Base-by-base conservation (phyloP, 2,329 filamentous ascomycete genomes). In the Teratosphaeria viscida region DNA sequence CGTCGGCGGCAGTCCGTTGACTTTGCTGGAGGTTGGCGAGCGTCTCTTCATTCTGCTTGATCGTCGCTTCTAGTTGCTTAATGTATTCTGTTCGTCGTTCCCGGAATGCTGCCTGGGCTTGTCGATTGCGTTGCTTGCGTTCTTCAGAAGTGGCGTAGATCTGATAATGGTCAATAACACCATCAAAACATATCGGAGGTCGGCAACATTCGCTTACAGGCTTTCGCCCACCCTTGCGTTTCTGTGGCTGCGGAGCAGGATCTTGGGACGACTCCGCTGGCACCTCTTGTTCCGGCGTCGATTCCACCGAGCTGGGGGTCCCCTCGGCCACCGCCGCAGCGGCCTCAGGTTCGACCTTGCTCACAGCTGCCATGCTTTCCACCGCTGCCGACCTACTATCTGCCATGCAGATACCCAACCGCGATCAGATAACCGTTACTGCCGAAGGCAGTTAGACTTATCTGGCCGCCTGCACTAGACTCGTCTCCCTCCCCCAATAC, bases 121-220 rank as follows among this genome's bases (percentile, higher is more conserved):
- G 94, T 68, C 94, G 82, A 73, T 99, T 99, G 65, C 94, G 85
- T 77, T 97, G 94, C 79, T 99, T 97, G 71, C 94, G 87, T 77
- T 99, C 94, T 76, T 99, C 94, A 11, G 94, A 97, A 39, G 94
- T 99, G 58, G 94, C 94, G 81, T 99, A 99, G 65, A 96, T 96
- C 92, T 96, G 63, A 52, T 56, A 61, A 55, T 52, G 6, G 58
- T 60, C 56, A 60, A 52, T n/a, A 23, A 49, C 43, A 11, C 57
- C 27, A 29, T 52, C 26, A 19, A 55, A 12, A 23, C 14, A 19
- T 27, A 57, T 16, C 35, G 8, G 12, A 23, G 12, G 6, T 34
- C 47, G 11, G 37, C n/a, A 27, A 43, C 19, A 11, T 19, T 35
- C 66, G 81, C 84, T 76, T 85, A 97, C 94, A 72, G 94, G 94